Base-by-base conservation (phyloP, 495 filamentous ascomycete species). In the Cercophora newfieldiana region DNA sequence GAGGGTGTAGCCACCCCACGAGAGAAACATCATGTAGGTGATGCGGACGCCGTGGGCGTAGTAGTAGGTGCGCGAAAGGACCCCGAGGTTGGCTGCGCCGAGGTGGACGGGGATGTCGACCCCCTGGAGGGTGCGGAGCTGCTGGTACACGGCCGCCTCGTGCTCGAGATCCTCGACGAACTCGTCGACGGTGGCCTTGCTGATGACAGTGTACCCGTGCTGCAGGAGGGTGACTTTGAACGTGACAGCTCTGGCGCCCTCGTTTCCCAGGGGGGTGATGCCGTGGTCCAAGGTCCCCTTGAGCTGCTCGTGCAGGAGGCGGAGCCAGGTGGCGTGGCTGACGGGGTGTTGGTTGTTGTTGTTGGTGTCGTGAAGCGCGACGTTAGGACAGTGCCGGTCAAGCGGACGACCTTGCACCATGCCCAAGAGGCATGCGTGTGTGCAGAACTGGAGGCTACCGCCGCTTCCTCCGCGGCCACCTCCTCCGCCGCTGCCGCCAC, bases 181-280 rank as follows among this genome's bases (percentile, higher is more conserved):
- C 7, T 53, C 63, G 0, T 48, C 63, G 0, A 75, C 71, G 10
- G 80, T 84, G 21, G 75, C 82, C 73, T 86, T 86, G 16, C 71
- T 72, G 50, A 83, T 70, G 26, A 86, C 72, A 5, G 80, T 84
- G 56, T 86, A 85, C 16, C 80, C 75, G 64, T 80, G 75, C 12
- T 30, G 51, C 8, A 74, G 56, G 65, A 78, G 69, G 2, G 72
- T 80, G 0, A 85, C 67, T 64, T 76, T 77, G 66, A 85, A 83
- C 7, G 80, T 66, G 4, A 73, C 77, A 21, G 77, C 74, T 16
- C 50, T 64, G 8, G 68, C 68, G 26, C 73, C 74, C 16, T 70
- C 1, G 25, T 65, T 64, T 18, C 65, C 50, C 0, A 76, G 57
- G 2, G 16, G 37, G 1, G 63, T 28, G 16, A 72, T 54, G 7